These are phyloP conservation scores for Pichia sp. DNA, from an alignment of 1,139 yeast species.

Conservation along the genomic window DNA sequence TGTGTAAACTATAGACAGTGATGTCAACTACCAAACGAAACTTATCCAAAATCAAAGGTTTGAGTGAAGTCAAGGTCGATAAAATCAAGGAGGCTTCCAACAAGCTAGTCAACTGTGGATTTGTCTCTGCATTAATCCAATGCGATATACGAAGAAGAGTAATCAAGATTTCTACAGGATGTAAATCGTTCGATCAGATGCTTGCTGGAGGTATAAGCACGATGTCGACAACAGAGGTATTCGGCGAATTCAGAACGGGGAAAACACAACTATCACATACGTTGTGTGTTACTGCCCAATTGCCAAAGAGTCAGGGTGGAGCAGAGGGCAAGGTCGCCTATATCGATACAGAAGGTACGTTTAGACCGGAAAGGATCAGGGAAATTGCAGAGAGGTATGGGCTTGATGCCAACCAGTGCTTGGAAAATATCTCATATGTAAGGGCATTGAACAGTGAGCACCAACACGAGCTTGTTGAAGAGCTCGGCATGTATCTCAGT, in stretches of 20 bases:
- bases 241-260: constrained; percentile 61
- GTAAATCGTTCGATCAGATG: constrained; percentile 48
- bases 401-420: constrained; percentile 48
- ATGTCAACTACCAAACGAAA: constrained; percentile 51
- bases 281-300: constrained; percentile 54
- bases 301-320: constrained; percentile 52
- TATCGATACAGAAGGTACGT: constrained; percentile 59
- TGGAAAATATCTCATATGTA: constrained; percentile 44
- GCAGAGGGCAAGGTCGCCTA: constrained; percentile 61
- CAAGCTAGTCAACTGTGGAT: constrained; percentile 46
- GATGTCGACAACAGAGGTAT: constrained; percentile 59
- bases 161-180: constrained; percentile 48
- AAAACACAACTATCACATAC: constrained; percentile 60
- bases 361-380: constrained; percentile 51
- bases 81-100: constrained; percentile 60
- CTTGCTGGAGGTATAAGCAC: constrained; percentile 59
- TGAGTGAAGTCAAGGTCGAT: constrained; percentile 56
- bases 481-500: constrained; percentile 45
- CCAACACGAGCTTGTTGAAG: constrained; percentile 54
- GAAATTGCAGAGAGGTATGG: constrained; percentile 52
- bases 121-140: constrained; percentile 51
- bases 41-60: constrained; percentile 19
- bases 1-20: constrained; percentile 12
- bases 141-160: constrained; percentile 47
- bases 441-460: constrained; percentile 56